Percentiles rank a stretch among this genome's conserved stretches.
Evolutionary conservation across 305 asterid genomes (phyloP).

Genomic region (Rubia tinctorum): DNA sequence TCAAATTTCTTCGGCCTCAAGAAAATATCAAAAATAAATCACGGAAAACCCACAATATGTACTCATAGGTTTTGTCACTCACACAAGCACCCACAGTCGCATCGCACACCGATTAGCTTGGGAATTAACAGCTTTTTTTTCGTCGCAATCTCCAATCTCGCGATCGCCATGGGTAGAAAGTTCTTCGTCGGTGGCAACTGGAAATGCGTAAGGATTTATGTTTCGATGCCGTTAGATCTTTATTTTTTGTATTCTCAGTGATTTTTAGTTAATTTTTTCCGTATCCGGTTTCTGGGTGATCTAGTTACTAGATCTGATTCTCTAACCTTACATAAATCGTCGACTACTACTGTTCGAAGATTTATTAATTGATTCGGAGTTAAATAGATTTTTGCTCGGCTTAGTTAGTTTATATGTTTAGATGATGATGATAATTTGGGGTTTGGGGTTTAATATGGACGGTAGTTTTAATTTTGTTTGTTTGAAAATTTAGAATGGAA

Average conservation of each 20-base stretch:
- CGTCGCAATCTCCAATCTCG: slow-evolving; percentile 23
- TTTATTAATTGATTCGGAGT: not conserved
- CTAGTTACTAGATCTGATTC: not conserved
- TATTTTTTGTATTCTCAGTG: not conserved
- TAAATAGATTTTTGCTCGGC: no score
- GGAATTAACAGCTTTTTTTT: not conserved
- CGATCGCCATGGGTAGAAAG: slow-evolving; percentile 64
- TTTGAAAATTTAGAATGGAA: slow-evolving; percentile 66
- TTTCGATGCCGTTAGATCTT: not conserved
- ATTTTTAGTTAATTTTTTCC: not conserved
- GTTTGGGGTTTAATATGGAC: not conserved
- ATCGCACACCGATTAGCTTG: not conserved
- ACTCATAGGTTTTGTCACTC: not conserved
- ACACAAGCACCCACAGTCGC: not conserved
- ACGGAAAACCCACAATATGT: not conserved
- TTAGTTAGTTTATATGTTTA: no score
- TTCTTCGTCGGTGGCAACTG: slow-evolving; percentile 99
- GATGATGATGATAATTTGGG: no score
- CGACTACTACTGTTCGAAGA: not conserved
- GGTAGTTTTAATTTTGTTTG: not conserved
- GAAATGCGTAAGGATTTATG: slow-evolving; percentile 79
- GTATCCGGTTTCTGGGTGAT: not conserved
- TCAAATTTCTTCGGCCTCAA: not conserved
- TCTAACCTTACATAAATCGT: not conserved
- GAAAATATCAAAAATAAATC: not conserved